A percentile compares a stretch with the other conserved stretches of the same genome.
These are phyloP conservation scores for Austroboletus novae-zelandiae DNA, from an alignment of 1,284 basidiomycete species.

Conservation along the genomic window DNA sequence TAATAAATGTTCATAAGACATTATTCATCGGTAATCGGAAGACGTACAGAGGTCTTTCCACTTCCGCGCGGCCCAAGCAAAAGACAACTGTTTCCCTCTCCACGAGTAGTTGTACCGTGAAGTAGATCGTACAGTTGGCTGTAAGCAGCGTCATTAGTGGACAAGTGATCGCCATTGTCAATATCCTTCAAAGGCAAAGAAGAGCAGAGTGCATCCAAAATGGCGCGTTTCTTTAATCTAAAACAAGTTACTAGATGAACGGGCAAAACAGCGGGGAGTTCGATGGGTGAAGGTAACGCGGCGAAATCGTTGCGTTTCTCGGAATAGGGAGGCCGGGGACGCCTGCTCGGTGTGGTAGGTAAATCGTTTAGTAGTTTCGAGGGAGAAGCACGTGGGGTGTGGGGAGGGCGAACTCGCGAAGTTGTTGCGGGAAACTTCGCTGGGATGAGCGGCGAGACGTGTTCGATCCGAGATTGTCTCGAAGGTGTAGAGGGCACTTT, in stretches of 20 bases:
- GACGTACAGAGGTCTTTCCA: slow-evolving; percentile 77
- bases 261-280: slow-evolving; percentile 31
- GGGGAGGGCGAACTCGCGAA: slow-evolving; percentile 25
- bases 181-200: slow-evolving; percentile 26
- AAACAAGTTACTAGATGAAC: slow-evolving; percentile 43
- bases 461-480: background rate
- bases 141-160: slow-evolving; percentile 49
- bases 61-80: slow-evolving; percentile 80
- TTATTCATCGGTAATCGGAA: background rate
- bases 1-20: slow-evolving; percentile 1
- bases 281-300: slow-evolving; percentile 15
- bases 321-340: slow-evolving; percentile 8
- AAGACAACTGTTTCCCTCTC: slow-evolving; percentile 89
- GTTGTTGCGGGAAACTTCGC: slow-evolving; percentile 22
- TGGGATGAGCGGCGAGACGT: slow-evolving; percentile 1
- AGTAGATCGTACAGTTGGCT: slow-evolving; percentile 63
- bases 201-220: slow-evolving; percentile 48
- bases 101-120: slow-evolving; percentile 68
- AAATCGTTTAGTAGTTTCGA: slow-evolving; percentile 12
- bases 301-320: slow-evolving; percentile 10
- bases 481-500: slow-evolving; percentile 25
- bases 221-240: slow-evolving; percentile 55
- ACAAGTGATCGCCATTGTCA: slow-evolving; percentile 32
- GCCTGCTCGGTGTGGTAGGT: slow-evolving; percentile 23
- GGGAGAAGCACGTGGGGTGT: slow-evolving; percentile 18